Percentiles rank a stretch among this genome's conserved stretches.
Conservation (phyloP, 768 basidiomycete species). For the Termitomyces sp. region DNA sequence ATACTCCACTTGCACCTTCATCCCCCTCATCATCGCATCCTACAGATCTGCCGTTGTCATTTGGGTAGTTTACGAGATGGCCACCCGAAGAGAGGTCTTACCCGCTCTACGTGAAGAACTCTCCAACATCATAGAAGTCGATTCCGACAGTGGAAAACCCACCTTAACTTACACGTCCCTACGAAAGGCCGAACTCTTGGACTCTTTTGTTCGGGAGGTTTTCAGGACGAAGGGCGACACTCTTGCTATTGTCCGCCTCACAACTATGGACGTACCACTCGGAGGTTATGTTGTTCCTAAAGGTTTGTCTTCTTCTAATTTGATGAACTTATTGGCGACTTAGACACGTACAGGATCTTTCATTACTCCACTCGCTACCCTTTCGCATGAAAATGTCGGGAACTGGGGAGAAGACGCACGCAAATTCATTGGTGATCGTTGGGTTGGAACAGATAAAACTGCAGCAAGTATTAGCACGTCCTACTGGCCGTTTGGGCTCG, state of each 20-base stretch:
- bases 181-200: constrained; percentile 4
- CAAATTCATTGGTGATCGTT: constrained; percentile 4
- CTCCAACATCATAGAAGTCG: not conserved
- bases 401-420: constrained; percentile 9
- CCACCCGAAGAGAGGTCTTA: not conserved
- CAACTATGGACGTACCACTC: constrained; percentile 5
- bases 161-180: constrained; percentile 4
- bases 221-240: constrained; percentile 7
- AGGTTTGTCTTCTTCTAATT: not conserved
- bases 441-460: constrained; percentile 8
- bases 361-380: constrained; percentile 1
- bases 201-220: constrained; percentile 10
- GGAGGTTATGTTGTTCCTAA: constrained; percentile 7
- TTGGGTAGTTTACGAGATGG: constrained; percentile 9
- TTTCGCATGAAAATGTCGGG: not conserved
- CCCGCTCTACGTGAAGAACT: constrained; percentile 4
- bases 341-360: not conserved
- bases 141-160: not conserved
- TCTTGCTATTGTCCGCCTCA: constrained; percentile 1
- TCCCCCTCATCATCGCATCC: not conserved
- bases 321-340: not conserved
- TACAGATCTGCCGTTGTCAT: constrained; percentile 4
- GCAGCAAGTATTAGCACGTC: constrained; percentile 3
- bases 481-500: constrained; percentile 6
- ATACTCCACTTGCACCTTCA: too few species aligned